Percentiles rank a stretch among this genome's conserved stretches.
Conservation (phyloP, 345 rosid genomes). For the Geranium brycei region DNA sequence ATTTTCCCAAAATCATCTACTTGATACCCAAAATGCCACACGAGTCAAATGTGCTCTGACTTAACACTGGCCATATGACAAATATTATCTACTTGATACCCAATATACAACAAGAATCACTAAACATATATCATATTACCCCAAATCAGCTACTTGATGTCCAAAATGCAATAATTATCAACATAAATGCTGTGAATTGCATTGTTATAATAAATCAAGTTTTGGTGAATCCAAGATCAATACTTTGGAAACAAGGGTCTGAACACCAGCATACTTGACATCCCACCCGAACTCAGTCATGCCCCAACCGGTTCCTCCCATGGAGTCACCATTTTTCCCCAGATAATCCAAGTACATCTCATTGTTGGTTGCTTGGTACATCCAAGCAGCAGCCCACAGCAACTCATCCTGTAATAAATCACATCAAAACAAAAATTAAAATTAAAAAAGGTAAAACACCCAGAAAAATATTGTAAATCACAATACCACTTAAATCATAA, state of each 20-base stretch:
- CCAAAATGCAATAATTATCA: too few species aligned
- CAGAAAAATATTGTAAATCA: too few species aligned
- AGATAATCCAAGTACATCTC: conserved; percentile 18
- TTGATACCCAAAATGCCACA: too few species aligned
- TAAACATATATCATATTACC: too few species aligned
- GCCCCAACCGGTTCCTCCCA: conserved; percentile 16
- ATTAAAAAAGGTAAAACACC: background rate
- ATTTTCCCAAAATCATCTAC: too few species aligned
- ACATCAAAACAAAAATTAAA: background rate
- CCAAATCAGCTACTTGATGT: too few species aligned
- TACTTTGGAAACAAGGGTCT: conserved; percentile 26
- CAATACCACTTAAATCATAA: too few species aligned
- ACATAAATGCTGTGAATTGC: background rate
- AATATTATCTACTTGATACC: too few species aligned
- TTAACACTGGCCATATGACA: too few species aligned
- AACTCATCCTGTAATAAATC: conserved; percentile 21
- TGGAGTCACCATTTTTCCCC: conserved; percentile 17
- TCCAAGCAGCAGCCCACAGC: conserved; percentile 31
- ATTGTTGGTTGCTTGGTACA: conserved; percentile 16
- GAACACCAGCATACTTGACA: conserved; percentile 24
- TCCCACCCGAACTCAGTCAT: conserved; percentile 22
- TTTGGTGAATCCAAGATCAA: background rate
- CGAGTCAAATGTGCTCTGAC: too few species aligned
- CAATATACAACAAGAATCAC: too few species aligned
- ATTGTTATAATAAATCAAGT: too few species aligned